Evolutionary conservation across 345 rosid species (phyloP), one percentile per base, ranked within the genome.

Genomic region (Streptanthus diversifolius): DNA sequence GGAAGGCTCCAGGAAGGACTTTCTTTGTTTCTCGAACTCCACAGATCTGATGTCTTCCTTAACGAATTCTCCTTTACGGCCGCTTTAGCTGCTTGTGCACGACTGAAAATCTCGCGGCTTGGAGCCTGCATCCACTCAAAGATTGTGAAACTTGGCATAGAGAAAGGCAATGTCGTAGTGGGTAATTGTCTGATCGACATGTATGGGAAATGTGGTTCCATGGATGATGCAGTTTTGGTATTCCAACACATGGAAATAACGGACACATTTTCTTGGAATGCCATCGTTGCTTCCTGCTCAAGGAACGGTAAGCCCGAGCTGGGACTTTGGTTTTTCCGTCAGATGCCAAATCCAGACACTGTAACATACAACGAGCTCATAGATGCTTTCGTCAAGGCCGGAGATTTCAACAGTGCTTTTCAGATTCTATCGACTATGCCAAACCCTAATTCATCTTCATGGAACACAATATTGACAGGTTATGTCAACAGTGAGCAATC

Each of bases 221-320:
- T 84, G 65, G 83, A 73, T 36, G 84, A 88, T 55, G 90, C 98
- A 3, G 77, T 85, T 18, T 36, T 22, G 75, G 81, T 82, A 30
- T 88, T 92, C 56, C 47, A 64, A 22, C 71, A 74, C 37, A 82
- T 87, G 87, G 61, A 63, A 61, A 77, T 69, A 24, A 88, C 70
- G 81, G 98, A 90, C 58, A 74, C 66, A 21, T 79, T 92, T 80
- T 88, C 96, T 25, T 88, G 98, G 93, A 92, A 92, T 80, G 87
- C 90, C 0, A 83, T 84, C 17, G 76, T 92, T 70, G 90, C 91
- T 72, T 91, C 96, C 5, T 71, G 86, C 62, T 79, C 95, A 63
- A 86, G 91, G 76, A 90, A 86, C 77, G 74, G 54, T 61, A 60
- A 71, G 25, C 82, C 88, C 12, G 85, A 85, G 67, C 80, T 75